phyloP scores from a whole-genome alignment of 441 rosid species.

The Gossypium schwendimanii region DNA sequence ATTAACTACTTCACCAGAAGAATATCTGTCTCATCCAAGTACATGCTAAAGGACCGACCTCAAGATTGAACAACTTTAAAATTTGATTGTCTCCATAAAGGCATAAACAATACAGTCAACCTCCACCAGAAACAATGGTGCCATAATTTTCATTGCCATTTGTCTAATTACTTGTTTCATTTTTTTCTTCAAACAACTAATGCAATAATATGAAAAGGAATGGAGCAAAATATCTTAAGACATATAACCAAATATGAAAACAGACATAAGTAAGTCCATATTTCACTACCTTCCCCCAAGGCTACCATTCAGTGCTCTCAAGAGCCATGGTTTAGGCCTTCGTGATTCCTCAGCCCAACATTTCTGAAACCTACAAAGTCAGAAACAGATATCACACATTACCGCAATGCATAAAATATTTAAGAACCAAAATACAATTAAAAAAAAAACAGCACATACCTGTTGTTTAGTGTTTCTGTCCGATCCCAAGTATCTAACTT shows the following conservation, averaged over 20 bases:
- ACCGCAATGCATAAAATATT: constrained; percentile 14
- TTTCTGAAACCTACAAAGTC: constrained; percentile 56
- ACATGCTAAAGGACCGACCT: not conserved
- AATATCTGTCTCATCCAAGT: not conserved
- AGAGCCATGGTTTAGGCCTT: constrained; percentile 82
- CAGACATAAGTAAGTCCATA: constrained; percentile 1
- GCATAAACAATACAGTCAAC: not conserved
- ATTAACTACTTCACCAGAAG: not conserved
- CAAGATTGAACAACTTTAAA: not conserved
- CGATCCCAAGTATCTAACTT: constrained; percentile 87
- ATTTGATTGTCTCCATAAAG: not conserved
- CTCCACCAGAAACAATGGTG: not conserved
- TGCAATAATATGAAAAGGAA: constrained; percentile 3
- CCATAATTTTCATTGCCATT: not conserved
- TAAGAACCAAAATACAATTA: constrained; percentile 7
- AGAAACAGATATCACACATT: constrained; percentile 19
- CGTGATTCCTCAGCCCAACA: constrained; percentile 85
- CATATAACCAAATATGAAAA: constrained; percentile 1
- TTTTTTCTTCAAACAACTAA: constrained; percentile 4
- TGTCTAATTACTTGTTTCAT: not conserved
- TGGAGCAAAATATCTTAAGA: constrained; percentile 1
- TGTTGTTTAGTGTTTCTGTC: constrained; percentile 64
- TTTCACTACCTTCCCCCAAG: constrained; percentile 98
- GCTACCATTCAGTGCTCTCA: constrained; percentile 73
- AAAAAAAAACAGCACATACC: constrained; percentile 27